A percentile compares a stretch with the other conserved stretches of the same genome.
phyloP scores from a whole-genome alignment of 1,284 basidiomycete species.

The Lentinula novae-zelandiae region DNA sequence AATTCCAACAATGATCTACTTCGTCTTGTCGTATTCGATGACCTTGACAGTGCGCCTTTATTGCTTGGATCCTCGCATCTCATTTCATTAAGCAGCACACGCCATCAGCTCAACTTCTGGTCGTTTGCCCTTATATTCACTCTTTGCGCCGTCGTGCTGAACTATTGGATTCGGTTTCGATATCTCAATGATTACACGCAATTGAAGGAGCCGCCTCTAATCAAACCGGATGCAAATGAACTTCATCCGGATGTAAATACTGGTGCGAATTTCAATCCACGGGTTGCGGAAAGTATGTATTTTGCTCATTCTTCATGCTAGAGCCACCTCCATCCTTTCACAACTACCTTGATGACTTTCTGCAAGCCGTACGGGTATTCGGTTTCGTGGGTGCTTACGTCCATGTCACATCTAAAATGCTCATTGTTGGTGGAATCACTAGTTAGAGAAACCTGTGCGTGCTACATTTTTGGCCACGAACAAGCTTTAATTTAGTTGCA shows the following conservation, averaged over 20 bases:
- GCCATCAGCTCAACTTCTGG: slow-evolving; percentile 77
- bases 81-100: background rate
- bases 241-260: slow-evolving; percentile 87
- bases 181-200: slow-evolving; percentile 77
- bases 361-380: slow-evolving; percentile 92
- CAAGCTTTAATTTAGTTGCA: slow-evolving; percentile 23
- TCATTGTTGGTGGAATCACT: background rate
- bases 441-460: slow-evolving; percentile 86
- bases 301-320: slow-evolving; percentile 18
- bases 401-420: background rate
- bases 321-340: slow-evolving; percentile 80
- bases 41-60: slow-evolving; percentile 68
- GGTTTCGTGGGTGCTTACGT: slow-evolving; percentile 59
- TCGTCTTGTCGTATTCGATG: slow-evolving; percentile 83
- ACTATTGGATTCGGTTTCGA: slow-evolving; percentile 83
- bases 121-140: slow-evolving; percentile 78
- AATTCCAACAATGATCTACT: slow-evolving; percentile 72
- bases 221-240: slow-evolving; percentile 75
- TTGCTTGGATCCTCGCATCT: background rate
- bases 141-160: slow-evolving; percentile 62
- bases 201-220: slow-evolving; percentile 81
- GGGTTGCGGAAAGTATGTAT: background rate
- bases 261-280: slow-evolving; percentile 24
- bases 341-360: slow-evolving; percentile 93
- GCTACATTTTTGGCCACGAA: background rate